These are phyloP conservation scores for Talaromyces trachyspermus DNA, from an alignment of 495 filamentous ascomycete species.

Conservation along the genomic window DNA sequence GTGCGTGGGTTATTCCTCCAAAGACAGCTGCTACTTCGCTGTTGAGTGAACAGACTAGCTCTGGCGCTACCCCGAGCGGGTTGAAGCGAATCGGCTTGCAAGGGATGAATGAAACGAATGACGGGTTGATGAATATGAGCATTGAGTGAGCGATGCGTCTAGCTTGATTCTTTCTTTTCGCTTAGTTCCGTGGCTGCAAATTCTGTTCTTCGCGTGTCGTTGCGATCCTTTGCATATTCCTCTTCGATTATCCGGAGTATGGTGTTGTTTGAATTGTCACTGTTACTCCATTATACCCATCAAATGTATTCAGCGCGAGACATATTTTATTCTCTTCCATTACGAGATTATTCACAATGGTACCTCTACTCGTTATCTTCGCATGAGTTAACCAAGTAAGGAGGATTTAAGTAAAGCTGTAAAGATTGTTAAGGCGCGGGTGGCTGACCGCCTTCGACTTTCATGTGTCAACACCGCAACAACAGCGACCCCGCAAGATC, in stretches of 20 bases:
- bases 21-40: constrained; percentile 50
- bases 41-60: constrained; percentile 44
- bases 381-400: too few relatives aligned
- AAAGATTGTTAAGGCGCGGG: too few relatives aligned
- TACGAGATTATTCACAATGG: too few relatives aligned
- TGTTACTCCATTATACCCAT: too few relatives aligned
- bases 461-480: neutral
- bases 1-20: constrained; percentile 59
- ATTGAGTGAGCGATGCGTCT: constrained; percentile 53
- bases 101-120: constrained; percentile 92
- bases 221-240: too few relatives aligned
- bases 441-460: constrained; percentile 2
- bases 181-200: neutral
- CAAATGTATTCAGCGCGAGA: too few relatives aligned
- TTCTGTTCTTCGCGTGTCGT: too few relatives aligned
- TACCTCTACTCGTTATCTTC: too few relatives aligned
- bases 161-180: neutral
- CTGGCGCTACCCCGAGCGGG: constrained; percentile 28
- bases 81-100: constrained; percentile 78
- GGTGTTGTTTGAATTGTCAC: too few relatives aligned
- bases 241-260: too few relatives aligned
- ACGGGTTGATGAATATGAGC: constrained; percentile 96
- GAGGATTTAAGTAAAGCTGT: too few relatives aligned
- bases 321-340: too few relatives aligned
- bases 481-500: neutral